Conservation (phyloP, 768 basidiomycete species). For the Boletus rufocinnamomeus region DNA sequence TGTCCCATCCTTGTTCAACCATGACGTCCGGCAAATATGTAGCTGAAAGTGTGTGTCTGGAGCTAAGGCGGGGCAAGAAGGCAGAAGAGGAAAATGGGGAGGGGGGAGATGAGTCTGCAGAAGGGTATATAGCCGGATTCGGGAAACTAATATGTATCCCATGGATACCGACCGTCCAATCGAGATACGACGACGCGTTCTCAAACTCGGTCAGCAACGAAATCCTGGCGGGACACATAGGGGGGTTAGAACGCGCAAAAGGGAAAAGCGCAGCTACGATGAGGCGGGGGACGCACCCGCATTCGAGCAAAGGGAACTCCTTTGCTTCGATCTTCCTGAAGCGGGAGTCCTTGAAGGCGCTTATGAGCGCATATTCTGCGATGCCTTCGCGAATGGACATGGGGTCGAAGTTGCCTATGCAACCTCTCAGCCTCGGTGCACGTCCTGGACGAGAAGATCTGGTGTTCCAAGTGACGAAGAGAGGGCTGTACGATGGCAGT, state of each 20-base stretch:
- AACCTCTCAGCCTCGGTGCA: conserved; percentile 75
- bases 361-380: conserved; percentile 87
- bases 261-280: neutral
- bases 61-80: conserved; percentile 54
- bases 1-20: conserved; percentile 92
- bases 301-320: conserved; percentile 82
- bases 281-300: conserved; percentile 61
- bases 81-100: conserved; percentile 71
- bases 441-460: conserved; percentile 60
- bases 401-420: conserved; percentile 91
- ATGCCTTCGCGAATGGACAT: conserved; percentile 74
- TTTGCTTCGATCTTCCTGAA: conserved; percentile 77
- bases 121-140: conserved; percentile 64
- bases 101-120: conserved; percentile 54
- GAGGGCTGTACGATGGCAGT: conserved; percentile 45
- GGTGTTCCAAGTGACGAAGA: conserved; percentile 97
- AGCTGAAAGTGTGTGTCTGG: conserved; percentile 69
- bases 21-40: conserved; percentile 95
- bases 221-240: conserved; percentile 49
- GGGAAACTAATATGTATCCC: conserved; percentile 90
- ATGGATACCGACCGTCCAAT: conserved; percentile 92
- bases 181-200: conserved; percentile 78
- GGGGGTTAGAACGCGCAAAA: neutral
- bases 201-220: conserved; percentile 95
- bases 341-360: conserved; percentile 85